Conservation (phyloP, 805 yeast genomes). For the Lipomyces yamadae region DNA sequence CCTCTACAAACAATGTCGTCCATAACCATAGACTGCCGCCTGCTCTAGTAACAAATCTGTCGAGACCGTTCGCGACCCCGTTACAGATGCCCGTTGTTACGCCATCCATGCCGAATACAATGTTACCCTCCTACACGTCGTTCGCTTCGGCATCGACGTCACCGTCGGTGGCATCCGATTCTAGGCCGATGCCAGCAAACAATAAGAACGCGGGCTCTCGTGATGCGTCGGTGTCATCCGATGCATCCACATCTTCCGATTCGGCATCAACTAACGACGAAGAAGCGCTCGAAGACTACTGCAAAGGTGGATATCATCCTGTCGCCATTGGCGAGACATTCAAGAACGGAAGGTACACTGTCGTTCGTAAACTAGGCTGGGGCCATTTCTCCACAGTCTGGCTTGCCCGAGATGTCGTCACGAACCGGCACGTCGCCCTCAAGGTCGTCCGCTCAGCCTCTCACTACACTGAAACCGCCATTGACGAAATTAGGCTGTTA, state of each 20-base stretch:
- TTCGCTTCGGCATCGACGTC: conserved; percentile 15
- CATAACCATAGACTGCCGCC: conserved; percentile 4
- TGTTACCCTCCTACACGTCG: conserved; percentile 7
- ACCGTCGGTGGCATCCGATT: conserved; percentile 13
- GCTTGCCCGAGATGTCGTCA: conserved; percentile 68
- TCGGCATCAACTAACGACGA: conserved; percentile 55
- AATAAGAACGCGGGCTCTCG: conserved; percentile 4
- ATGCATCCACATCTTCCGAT: conserved; percentile 15
- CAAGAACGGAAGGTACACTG: conserved; percentile 72
- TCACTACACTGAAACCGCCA: conserved; percentile 90
- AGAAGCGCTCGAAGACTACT: conserved; percentile 84
- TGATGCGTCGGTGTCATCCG: conserved; percentile 19
- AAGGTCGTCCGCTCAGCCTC: conserved; percentile 90
- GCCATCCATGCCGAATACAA: conserved; percentile 17
- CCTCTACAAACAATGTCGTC: background rate
- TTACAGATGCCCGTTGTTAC: conserved; percentile 16
- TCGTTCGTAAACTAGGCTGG: conserved; percentile 96
- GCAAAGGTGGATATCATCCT: conserved; percentile 95
- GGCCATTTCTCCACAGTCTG: conserved; percentile 97
- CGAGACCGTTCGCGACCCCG: conserved; percentile 19
- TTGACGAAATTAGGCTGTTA: conserved; percentile 86
- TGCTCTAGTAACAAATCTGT: conserved; percentile 7
- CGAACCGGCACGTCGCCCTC: conserved; percentile 80
- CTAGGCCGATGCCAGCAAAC: conserved; percentile 11
- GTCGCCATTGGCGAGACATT: conserved; percentile 85